Percentiles rank a stretch among this genome's conserved stretches.
Conservation (phyloP, 208 protist species). For the Leishmania mexicana region DNA sequence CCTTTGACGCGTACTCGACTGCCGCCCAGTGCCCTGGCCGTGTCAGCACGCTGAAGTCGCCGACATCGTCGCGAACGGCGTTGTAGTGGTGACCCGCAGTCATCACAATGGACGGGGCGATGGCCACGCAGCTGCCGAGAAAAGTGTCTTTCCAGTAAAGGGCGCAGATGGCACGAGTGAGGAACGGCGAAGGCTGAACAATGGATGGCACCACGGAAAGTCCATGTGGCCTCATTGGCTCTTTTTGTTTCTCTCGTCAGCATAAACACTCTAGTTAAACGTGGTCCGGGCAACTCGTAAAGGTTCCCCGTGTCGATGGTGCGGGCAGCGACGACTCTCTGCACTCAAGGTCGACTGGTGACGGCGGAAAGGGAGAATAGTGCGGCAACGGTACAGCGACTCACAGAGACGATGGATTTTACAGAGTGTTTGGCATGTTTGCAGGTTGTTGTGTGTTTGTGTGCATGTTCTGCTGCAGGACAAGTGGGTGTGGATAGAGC, state of each 20-base stretch:
- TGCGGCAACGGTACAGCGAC: not conserved
- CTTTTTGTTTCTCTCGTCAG: too few relatives aligned
- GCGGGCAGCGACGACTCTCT: not conserved
- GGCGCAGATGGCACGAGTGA: constrained; percentile 58
- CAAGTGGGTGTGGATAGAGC: not conserved
- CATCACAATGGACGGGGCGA: constrained; percentile 57
- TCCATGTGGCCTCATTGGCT: constrained; percentile 56
- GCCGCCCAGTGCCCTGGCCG: constrained; percentile 35
- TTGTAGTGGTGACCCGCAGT: constrained; percentile 87
- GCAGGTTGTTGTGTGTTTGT: too few relatives aligned
- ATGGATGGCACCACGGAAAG: constrained; percentile 37
- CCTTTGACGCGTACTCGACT: constrained; percentile 70
- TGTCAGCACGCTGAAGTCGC: constrained; percentile 71
- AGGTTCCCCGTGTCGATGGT: not conserved
- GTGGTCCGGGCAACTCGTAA: not conserved
- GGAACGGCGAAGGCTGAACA: constrained; percentile 31
- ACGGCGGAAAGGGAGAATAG: not conserved
- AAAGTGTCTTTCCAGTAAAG: constrained; percentile 80
- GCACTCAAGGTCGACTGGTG: not conserved
- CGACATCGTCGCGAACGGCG: constrained; percentile 71
- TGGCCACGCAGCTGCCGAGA: constrained; percentile 79
- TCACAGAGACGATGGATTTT: not conserved
- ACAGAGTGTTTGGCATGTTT: not conserved
- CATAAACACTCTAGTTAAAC: not conserved
- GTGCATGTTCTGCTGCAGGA: not conserved